Evolutionary conservation across 2,329 filamentous ascomycete genomes (phyloP), one percentile per base, ranked within the genome.

Genomic region (Neurospora crassa): DNA sequence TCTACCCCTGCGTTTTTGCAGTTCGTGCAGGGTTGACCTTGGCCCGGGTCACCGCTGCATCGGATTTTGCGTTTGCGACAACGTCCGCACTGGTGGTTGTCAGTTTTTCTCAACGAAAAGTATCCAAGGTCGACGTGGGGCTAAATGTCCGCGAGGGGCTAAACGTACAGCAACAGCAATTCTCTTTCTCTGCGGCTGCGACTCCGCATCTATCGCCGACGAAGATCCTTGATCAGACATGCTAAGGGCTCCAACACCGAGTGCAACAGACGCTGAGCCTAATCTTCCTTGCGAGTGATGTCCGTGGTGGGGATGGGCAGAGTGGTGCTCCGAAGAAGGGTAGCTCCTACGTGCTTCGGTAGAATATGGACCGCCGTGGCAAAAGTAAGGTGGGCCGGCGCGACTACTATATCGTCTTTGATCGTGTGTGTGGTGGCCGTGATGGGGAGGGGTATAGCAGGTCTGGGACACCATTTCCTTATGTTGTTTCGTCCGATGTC

Each of bases 41-140:
- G 88, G 41, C 91, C 92, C 42, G 87, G 85, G 78, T 97, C 93
- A 63, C 95, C 95, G 77, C 92, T 97, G 83, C 95, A 98, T 76
- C 93, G 91, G 77, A 98, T 98, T 84, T 98, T 98, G 72, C 95
- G 89, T 82, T 95, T 94, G 73, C 95, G 89, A 81, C 95, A 98
- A 75, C 95, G 89, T 43, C 89, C 89, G 80, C 95, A 98, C 95
- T 97, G 74, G 71, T 47, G 29, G 34, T 20, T 40, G 68, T 72
- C 70, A 74, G 73, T 40, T 59, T 18, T 69, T 40, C 18, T 47
- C 45, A 40, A 40, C 12, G 2, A 37, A 59, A 59, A 34, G 43
- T 40, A 29, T 29, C 29, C n/a, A 2, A 34, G 34, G 10, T 34
- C n/a, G 40, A 29, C 29, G 63, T 34, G 24, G 40, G 63, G 10